Percentiles rank a stretch among this genome's conserved stretches.
Conservation (phyloP, 441 rosid species). For the Cnidoscolus chayamansa region DNA sequence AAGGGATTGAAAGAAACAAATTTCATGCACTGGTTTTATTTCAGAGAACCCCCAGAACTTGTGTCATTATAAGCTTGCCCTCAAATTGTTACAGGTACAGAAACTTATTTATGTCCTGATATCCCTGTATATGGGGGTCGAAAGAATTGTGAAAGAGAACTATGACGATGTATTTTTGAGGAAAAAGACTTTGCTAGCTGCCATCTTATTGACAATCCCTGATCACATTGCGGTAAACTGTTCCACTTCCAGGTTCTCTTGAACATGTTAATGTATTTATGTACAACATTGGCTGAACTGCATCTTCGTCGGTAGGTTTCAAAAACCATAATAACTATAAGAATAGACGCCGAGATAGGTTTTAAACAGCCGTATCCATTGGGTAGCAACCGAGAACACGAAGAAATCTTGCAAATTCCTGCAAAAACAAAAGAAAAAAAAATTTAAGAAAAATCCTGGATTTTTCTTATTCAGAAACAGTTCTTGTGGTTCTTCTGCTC, state of each 20-base stretch:
- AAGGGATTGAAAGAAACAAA: too few relatives aligned
- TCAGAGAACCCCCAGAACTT: neutral
- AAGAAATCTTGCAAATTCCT: constrained; percentile 75
- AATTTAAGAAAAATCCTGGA: neutral
- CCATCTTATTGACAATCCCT: neutral
- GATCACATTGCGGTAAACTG: neutral
- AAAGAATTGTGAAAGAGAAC: constrained; percentile 15
- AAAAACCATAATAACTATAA: too few relatives aligned
- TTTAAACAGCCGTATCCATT: constrained; percentile 34
- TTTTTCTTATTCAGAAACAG: neutral
- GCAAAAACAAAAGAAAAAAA: constrained; percentile 14
- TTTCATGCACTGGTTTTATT: neutral
- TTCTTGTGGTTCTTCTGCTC: neutral
- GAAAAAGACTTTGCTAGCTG: neutral
- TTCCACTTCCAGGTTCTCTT: neutral
- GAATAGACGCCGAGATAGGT: too few relatives aligned
- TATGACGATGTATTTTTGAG: neutral
- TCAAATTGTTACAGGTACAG: neutral
- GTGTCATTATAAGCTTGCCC: neutral
- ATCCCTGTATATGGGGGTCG: constrained; percentile 4
- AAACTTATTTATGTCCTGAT: neutral
- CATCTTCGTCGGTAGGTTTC: too few relatives aligned
- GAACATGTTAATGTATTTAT: neutral
- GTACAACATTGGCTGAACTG: too few relatives aligned
- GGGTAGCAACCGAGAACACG: constrained; percentile 87